Conservation (phyloP, 2,329 filamentous ascomycete genomes). For the Fusarium subglutinans region DNA sequence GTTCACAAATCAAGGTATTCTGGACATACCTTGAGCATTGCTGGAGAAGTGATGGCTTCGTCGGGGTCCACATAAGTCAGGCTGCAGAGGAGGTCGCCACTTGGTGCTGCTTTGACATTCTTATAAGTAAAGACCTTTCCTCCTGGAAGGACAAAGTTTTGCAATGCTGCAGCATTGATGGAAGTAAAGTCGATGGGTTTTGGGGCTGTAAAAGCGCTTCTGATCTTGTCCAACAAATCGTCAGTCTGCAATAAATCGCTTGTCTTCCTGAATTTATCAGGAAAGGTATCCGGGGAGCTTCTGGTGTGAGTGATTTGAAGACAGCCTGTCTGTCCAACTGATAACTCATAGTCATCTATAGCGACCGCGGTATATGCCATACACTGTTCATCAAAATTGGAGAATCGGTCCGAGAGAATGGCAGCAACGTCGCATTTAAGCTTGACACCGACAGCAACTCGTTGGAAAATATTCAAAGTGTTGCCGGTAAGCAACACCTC, state of each 20-base stretch:
- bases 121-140: background rate
- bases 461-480: background rate
- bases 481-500: background rate
- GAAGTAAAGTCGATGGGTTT: background rate
- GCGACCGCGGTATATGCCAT: too few species aligned
- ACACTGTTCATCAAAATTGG: too few species aligned
- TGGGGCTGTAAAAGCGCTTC: too few species aligned
- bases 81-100: background rate
- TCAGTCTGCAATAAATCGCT: too few species aligned
- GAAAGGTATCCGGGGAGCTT: too few species aligned
- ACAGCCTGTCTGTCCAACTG: background rate
- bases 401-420: too few species aligned
- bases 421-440: too few species aligned
- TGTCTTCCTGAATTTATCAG: too few species aligned
- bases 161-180: background rate
- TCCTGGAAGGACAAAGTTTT: accelerated
- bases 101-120: accelerated
- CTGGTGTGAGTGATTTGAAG: background rate
- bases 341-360: background rate
- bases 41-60: background rate
- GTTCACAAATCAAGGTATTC: too few species aligned
- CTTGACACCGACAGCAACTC: too few species aligned
- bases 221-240: too few species aligned
- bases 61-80: background rate
- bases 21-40: background rate